phyloP scores from a whole-genome alignment of 441 rosid genomes.

The Mallotus japonicus region DNA sequence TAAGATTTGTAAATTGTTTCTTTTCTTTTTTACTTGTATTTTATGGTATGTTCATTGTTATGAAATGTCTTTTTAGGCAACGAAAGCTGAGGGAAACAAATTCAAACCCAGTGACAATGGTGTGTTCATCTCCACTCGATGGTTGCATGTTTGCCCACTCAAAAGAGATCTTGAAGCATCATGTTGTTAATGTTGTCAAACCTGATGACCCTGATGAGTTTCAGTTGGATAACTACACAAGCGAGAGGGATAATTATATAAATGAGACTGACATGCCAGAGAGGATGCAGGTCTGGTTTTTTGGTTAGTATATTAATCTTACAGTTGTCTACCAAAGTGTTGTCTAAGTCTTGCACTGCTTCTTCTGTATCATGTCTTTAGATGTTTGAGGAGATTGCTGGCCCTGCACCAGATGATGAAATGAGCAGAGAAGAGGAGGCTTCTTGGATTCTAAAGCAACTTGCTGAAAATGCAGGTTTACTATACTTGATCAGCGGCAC shows the following conservation, averaged over 20 bases:
- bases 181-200: slow-evolving; percentile 13
- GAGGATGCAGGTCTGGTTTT: slow-evolving; percentile 63
- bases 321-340: background rate
- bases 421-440: slow-evolving; percentile 58
- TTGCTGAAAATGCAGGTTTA: slow-evolving; percentile 13
- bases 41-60: background rate
- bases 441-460: slow-evolving; percentile 64
- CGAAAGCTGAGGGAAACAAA: slow-evolving; percentile 45
- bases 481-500: slow-evolving; percentile 8
- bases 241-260: slow-evolving; percentile 62
- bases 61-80: slow-evolving; percentile 33
- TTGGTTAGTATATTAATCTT: background rate
- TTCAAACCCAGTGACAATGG: slow-evolving; percentile 56
- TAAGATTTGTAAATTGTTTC: background rate
- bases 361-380: background rate
- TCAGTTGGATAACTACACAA: slow-evolving; percentile 74
- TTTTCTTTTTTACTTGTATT: background rate
- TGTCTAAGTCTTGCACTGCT: background rate
- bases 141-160: slow-evolving; percentile 60
- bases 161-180: slow-evolving; percentile 46
- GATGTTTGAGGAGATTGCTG: slow-evolving; percentile 22
- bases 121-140: slow-evolving; percentile 33
- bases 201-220: slow-evolving; percentile 31
- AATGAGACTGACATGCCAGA: slow-evolving; percentile 70
- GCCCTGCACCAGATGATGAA: slow-evolving; percentile 35